A percentile compares a stretch with the other conserved stretches of the same genome.
These are phyloP conservation scores for Nicotiana tabacum DNA, from an alignment of 257 asterid genomes.

Conservation along the genomic window DNA sequence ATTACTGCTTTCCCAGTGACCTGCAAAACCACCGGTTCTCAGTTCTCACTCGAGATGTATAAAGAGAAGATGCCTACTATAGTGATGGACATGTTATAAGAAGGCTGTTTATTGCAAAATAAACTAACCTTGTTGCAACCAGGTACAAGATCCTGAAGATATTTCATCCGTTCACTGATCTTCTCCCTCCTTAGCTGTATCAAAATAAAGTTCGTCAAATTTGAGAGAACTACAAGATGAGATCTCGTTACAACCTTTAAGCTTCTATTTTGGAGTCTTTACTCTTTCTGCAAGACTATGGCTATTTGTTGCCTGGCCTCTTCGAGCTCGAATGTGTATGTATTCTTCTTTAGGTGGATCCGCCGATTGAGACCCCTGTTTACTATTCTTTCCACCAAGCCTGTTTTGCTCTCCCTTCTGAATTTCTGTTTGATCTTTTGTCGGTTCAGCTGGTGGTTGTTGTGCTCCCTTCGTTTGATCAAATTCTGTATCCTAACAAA, in stretches of 20 bases:
- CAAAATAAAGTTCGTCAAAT: not conserved
- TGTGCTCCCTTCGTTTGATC: conserved; percentile 38
- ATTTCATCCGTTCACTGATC: conserved; percentile 97
- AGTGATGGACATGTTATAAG: not conserved
- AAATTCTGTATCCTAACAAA: conserved; percentile 35
- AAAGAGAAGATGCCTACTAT: not conserved
- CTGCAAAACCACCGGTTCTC: conserved; percentile 28
- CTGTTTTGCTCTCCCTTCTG: conserved; percentile 48
- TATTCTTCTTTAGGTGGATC: conserved; percentile 77
- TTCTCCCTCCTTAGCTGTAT: conserved; percentile 91
- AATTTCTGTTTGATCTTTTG: conserved; percentile 34
- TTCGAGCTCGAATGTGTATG: conserved; percentile 73
- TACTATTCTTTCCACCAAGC: conserved; percentile 48
- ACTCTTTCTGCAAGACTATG: conserved; percentile 99
- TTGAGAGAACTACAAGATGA: conserved; percentile 3
- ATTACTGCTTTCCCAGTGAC: conserved; percentile 97
- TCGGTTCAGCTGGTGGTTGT: conserved; percentile 24
- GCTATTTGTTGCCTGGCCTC: conserved; percentile 97
- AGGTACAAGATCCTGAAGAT: conserved; percentile 98
- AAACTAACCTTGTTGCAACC: conserved; percentile 86
- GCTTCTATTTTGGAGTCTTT: conserved; percentile 5
- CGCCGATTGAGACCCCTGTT: conserved; percentile 61
- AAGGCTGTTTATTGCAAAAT: not conserved
- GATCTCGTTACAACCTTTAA: not conserved
- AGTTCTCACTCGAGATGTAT: not conserved